Evolutionary conservation across 108 stramenopile species (phyloP), one percentile per base, ranked within the genome.

Genomic region (Discostella pseudostelligera): DNA sequence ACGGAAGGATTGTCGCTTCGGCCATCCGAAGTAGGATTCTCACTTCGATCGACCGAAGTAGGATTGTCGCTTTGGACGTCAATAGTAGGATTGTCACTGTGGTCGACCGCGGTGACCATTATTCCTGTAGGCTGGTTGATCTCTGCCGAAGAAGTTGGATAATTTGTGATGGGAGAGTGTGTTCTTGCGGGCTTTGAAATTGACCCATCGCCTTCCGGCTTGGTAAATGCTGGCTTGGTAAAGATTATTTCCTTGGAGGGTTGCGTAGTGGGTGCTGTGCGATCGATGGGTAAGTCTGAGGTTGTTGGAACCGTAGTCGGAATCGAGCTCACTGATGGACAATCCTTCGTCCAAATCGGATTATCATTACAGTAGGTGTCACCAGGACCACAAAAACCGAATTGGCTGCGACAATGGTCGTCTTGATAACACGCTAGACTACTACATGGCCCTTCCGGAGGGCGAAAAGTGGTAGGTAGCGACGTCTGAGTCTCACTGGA

Each of bases 301-400:
- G 32, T 3, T 5, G 32, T 32, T 32, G 5, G 5, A 4, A 32
- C 32, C 32, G 32, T n/a, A n/a, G n/a, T 32, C 5, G 32, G 32
- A 5, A 32, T 32, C 32, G 32, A 32, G 5, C 4, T 32, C 4
- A 32, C 32, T n/a, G n/a, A n/a, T 16, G 62, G 62, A 69, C 76
- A 77, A 54, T 77, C 76, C n/a, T 57, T 53, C 3, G 64, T 66
- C 76, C 76, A 77, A 51, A 59, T 70, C 16, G 68, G 58, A 21
- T 29, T 53, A 8, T 66, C 68, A 35, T 77, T 63, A 37, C 76
- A 77, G 62, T 70, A 77, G n/a, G 63, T 65, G 39, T 57, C 43
- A 26, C 69, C 64, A 10, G 76, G 76, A 32, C 76, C 76, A 40
- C 76, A 77, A 48, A 77, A 77, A 17, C 69, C 76, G 51, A 69